phyloP scores from a whole-genome alignment of 768 basidiomycete species.

The Serendipita sp. region DNA sequence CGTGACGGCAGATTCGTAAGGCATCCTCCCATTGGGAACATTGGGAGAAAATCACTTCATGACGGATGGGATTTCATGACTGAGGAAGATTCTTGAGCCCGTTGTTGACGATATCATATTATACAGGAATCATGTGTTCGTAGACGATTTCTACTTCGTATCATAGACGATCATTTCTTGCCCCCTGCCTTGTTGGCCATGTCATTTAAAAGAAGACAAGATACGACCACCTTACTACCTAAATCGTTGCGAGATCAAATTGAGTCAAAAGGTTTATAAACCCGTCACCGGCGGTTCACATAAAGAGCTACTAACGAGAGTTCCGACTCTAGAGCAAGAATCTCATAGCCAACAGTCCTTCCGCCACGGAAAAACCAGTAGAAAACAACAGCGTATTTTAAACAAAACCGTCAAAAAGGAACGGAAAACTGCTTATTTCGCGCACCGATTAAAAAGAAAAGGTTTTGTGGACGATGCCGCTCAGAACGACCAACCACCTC shows the following conservation, averaged over 20 bases:
- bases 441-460: constrained; percentile 5
- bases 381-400: constrained; percentile 47
- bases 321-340: neutral
- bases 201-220: neutral
- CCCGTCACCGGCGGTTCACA: constrained; percentile 30
- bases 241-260: constrained; percentile 20
- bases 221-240: neutral
- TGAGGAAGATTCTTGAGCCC: neutral
- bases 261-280: constrained; percentile 55
- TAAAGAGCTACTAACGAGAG: neutral
- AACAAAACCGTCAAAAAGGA: constrained; percentile 42
- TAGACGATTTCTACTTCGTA: neutral
- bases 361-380: neutral
- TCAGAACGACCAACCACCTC: constrained; percentile 16
- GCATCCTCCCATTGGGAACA: neutral
- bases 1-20: constrained; percentile 18
- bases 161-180: neutral
- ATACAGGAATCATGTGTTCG: neutral
- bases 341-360: neutral
- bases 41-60: too few relatives aligned
- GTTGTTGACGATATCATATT: neutral
- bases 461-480: constrained; percentile 19
- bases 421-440: constrained; percentile 45
- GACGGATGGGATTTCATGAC: neutral
- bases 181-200: neutral